A percentile compares a stretch with the other conserved stretches of the same genome.
Evolutionary conservation across 1,284 basidiomycete species (phyloP).

Genomic region (Athelia sp.): DNA sequence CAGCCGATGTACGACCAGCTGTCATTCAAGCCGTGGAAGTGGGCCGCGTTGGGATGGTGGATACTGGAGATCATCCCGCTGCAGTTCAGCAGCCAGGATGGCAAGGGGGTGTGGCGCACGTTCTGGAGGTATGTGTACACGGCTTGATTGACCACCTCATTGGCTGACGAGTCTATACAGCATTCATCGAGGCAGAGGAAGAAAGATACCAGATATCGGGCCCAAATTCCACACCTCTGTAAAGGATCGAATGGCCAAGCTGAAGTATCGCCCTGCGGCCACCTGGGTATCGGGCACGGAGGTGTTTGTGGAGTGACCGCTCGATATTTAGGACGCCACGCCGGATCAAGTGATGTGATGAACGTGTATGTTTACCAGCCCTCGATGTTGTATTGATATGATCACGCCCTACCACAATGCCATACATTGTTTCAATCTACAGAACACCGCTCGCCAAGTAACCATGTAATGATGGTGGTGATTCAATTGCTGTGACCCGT

Average conservation of each 20-base stretch:
- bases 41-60: conserved; percentile 26
- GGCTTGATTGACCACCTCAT: conserved; percentile 4
- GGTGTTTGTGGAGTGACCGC: neutral
- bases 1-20: conserved; percentile 33
- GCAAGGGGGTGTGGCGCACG: conserved; percentile 26
- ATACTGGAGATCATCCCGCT: conserved; percentile 37
- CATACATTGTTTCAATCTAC: too few relatives aligned
- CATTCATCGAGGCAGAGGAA: neutral
- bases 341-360: too few relatives aligned
- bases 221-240: neutral
- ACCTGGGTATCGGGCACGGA: neutral
- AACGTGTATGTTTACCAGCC: neutral
- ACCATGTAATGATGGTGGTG: too few relatives aligned
- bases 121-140: conserved; percentile 21
- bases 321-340: neutral
- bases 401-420: too few relatives aligned
- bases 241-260: neutral
- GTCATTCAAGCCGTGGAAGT: conserved; percentile 8
- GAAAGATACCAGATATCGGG: neutral
- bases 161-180: neutral
- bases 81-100: conserved; percentile 30
- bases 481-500: too few relatives aligned
- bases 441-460: too few relatives aligned
- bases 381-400: neutral
- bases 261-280: neutral